Conservation (phyloP, 23 red algal genomes). For the Cyanidioschyzon merolae region DNA sequence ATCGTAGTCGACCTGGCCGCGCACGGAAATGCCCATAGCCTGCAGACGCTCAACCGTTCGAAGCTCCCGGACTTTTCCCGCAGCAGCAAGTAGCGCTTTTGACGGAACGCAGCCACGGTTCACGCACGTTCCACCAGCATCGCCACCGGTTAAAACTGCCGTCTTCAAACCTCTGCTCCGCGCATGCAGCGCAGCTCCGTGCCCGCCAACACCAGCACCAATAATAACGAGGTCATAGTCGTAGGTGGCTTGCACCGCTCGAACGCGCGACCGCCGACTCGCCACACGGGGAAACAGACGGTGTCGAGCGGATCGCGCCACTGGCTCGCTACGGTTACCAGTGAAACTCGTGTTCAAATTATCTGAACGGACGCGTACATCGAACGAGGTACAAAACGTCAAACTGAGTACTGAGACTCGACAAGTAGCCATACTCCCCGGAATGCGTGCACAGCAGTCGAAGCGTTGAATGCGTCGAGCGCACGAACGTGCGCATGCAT, state of each 20-base stretch:
- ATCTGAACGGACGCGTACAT: too few species aligned
- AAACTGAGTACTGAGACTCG: too few species aligned
- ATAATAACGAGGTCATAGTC: slow-evolving; percentile 94
- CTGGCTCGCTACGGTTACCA: too few species aligned
- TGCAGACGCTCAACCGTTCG: slow-evolving; percentile 47
- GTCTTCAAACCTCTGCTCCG: slow-evolving; percentile 61
- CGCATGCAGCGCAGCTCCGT: slow-evolving; percentile 92
- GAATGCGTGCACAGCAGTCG: too few species aligned
- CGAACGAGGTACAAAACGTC: too few species aligned
- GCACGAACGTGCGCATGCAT: too few species aligned
- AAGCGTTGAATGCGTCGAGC: too few species aligned
- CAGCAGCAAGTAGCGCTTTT: slow-evolving; percentile 90
- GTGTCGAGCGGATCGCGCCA: too few species aligned
- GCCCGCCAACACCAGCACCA: slow-evolving; percentile 91
- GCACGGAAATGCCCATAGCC: slow-evolving; percentile 70
- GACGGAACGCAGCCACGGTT: slow-evolving; percentile 98
- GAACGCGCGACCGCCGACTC: too few species aligned
- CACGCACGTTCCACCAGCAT: slow-evolving; percentile 93
- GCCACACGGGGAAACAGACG: too few species aligned
- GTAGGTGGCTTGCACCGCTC: slow-evolving; percentile 39
- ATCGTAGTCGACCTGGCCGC: slow-evolving; percentile 54
- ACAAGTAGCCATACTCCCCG: too few species aligned
- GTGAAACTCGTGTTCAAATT: too few species aligned
- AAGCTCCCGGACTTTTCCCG: slow-evolving; percentile 87
- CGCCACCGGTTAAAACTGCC: slow-evolving; percentile 60